Conservation (phyloP, 2,329 filamentous ascomycete genomes). For the Cladorrhinum sp. region DNA sequence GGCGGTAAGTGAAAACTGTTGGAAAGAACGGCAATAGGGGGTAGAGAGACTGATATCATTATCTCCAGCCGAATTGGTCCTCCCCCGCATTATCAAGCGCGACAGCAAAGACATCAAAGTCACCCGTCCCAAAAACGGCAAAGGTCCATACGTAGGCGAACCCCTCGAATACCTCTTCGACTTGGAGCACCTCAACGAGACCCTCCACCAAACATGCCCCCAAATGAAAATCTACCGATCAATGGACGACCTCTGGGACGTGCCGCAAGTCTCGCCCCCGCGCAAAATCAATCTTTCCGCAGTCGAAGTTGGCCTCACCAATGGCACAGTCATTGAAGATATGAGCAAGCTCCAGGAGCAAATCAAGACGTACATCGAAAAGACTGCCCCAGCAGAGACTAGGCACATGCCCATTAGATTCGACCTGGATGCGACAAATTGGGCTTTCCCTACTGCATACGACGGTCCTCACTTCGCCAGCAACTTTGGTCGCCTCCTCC, state of each 20-base stretch:
- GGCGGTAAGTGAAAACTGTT: slow-evolving; percentile 36
- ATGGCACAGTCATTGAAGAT: slow-evolving; percentile 29
- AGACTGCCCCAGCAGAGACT: slow-evolving; percentile 25
- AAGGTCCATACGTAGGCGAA: slow-evolving; percentile 30
- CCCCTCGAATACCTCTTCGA: slow-evolving; percentile 38
- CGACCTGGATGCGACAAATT: slow-evolving; percentile 30
- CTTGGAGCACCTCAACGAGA: slow-evolving; percentile 30
- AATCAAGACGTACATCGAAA: slow-evolving; percentile 31
- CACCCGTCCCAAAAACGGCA: slow-evolving; percentile 24
- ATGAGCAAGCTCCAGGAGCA: slow-evolving; percentile 18
- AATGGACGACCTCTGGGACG: slow-evolving; percentile 35
- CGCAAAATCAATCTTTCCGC: slow-evolving; percentile 27
- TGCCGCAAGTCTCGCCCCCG: slow-evolving; percentile 30
- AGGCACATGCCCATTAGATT: slow-evolving; percentile 35
- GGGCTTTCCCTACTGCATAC: slow-evolving; percentile 34
- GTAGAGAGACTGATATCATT: not conserved
- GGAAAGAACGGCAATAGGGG: not conserved
- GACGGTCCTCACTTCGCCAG: slow-evolving; percentile 31
- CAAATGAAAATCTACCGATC: slow-evolving; percentile 36
- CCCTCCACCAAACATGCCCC: slow-evolving; percentile 34
- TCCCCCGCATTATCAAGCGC: slow-evolving; percentile 37
- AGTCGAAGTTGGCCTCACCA: slow-evolving; percentile 22
- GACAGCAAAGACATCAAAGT: slow-evolving; percentile 31
- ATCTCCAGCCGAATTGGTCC: slow-evolving; percentile 36
- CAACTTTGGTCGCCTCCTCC: slow-evolving; percentile 40